These are phyloP conservation scores for Breynia disticha DNA, from an alignment of 441 rosid species.

Conservation along the genomic window DNA sequence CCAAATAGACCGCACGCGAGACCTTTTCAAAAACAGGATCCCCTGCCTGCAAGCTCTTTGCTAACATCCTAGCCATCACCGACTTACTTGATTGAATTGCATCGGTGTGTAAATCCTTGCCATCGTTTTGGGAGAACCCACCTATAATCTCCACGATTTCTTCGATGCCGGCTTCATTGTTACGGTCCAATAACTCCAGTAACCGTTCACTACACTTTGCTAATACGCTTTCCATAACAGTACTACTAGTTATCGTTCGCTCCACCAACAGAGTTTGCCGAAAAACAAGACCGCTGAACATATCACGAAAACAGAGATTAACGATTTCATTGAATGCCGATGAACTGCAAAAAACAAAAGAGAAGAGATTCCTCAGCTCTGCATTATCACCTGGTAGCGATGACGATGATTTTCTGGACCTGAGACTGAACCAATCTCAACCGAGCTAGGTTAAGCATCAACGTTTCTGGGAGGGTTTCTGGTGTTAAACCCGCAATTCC, in stretches of 20 bases:
- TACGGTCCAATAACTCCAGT: slow-evolving; percentile 38
- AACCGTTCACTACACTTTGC: slow-evolving; percentile 38
- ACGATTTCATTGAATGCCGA: not conserved
- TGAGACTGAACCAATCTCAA: slow-evolving; percentile 67
- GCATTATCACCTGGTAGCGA: slow-evolving; percentile 46
- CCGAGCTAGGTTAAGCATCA: slow-evolving; percentile 54
- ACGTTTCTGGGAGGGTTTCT: slow-evolving; percentile 64
- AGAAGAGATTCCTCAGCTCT: not conserved
- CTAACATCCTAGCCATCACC: slow-evolving; percentile 58
- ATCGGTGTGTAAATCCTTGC: slow-evolving; percentile 18
- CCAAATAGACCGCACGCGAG: slow-evolving; percentile 55
- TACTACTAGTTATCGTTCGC: slow-evolving; percentile 27
- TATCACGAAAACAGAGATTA: not conserved
- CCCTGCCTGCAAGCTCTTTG: slow-evolving; percentile 72
- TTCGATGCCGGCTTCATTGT: slow-evolving; percentile 46
- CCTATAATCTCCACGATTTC: slow-evolving; percentile 48
- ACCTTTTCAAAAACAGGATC: slow-evolving; percentile 76
- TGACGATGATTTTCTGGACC: slow-evolving; percentile 70
- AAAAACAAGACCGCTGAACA: slow-evolving; percentile 70
- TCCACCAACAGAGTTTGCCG: slow-evolving; percentile 62
- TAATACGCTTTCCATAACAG: slow-evolving; percentile 45
- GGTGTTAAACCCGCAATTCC: slow-evolving; percentile 50
- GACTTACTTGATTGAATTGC: slow-evolving; percentile 39
- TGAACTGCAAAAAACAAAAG: not conserved
- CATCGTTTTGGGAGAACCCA: slow-evolving; percentile 25